Conservation (phyloP, 768 basidiomycete genomes). For the Hydnomerulius pinastri region DNA sequence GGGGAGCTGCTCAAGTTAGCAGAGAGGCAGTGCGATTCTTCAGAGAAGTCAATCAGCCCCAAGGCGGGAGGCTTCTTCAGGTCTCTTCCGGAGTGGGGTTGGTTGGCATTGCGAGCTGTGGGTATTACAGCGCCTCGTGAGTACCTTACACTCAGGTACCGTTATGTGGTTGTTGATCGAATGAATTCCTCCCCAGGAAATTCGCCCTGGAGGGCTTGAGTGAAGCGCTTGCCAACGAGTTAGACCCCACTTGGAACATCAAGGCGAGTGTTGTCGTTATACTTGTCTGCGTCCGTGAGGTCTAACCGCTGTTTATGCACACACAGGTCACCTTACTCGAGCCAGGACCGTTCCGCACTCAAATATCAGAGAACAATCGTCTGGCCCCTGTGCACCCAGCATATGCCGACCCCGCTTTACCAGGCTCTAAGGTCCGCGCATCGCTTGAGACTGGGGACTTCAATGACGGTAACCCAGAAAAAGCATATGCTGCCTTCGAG, state of each 20-base stretch:
- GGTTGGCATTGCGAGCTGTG: neutral
- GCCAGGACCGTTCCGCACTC: conserved; percentile 9
- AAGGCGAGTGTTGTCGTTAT: conserved; percentile 25
- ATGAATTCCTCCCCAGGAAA: neutral
- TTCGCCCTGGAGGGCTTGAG: conserved; percentile 29
- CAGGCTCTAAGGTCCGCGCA: conserved; percentile 1
- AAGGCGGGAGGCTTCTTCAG: conserved; percentile 38
- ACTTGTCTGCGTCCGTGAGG: too few relatives aligned
- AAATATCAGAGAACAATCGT: neutral
- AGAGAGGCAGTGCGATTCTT: conserved; percentile 35
- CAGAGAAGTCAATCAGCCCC: conserved; percentile 40
- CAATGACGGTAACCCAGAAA: conserved; percentile 18
- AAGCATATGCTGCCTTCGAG: conserved; percentile 24
- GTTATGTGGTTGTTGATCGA: too few relatives aligned
- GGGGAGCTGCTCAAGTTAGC: conserved; percentile 33
- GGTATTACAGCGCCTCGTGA: conserved; percentile 31
- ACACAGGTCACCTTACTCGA: conserved; percentile 10
- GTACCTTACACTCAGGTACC: too few relatives aligned
- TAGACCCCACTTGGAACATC: conserved; percentile 32
- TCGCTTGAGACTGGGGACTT: neutral
- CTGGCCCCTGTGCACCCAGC: neutral
- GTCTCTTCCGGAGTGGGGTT: conserved; percentile 31
- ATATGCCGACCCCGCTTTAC: neutral
- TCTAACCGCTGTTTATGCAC: too few relatives aligned
- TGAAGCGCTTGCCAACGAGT: conserved; percentile 20